A percentile compares a stretch with the other conserved stretches of the same genome.
phyloP scores from a whole-genome alignment of 805 yeast genomes.

The Pichia gijzeniarum region DNA sequence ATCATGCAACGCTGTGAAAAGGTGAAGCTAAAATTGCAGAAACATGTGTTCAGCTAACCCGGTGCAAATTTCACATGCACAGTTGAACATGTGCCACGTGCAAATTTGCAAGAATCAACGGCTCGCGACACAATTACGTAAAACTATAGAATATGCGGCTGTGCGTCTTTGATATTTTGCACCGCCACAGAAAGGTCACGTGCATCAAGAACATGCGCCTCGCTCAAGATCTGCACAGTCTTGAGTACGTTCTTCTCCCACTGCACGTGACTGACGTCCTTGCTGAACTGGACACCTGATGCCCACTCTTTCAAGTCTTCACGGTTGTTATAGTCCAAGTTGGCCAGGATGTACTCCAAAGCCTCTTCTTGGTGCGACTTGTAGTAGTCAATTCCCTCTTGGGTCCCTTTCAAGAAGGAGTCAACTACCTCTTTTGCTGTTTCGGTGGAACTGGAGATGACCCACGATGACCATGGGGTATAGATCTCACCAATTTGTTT shows the following conservation, averaged over 20 bases:
- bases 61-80: not conserved
- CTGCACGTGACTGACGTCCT: slow-evolving; percentile 41
- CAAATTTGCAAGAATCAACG: no score
- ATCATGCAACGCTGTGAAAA: no score
- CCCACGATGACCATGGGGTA: slow-evolving; percentile 98
- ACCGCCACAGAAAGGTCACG: no score
- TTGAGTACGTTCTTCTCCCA: slow-evolving; percentile 45
- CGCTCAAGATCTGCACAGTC: slow-evolving; percentile 50
- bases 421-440: slow-evolving; percentile 28
- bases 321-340: slow-evolving; percentile 61
- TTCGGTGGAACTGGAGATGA: slow-evolving; percentile 49
- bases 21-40: no score
- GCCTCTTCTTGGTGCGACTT: slow-evolving; percentile 56
- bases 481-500: slow-evolving; percentile 80
- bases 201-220: slow-evolving; percentile 52
- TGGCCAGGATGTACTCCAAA: slow-evolving; percentile 51
- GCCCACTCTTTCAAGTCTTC: slow-evolving; percentile 82
- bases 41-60: no score
- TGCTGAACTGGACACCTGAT: slow-evolving; percentile 61
- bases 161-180: no score
- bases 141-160: no score
- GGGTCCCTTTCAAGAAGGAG: slow-evolving; percentile 47
- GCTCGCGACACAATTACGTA: no score
- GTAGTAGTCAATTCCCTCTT: slow-evolving; percentile 66
- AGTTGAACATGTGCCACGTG: no score